Base-by-base conservation (phyloP, 2,329 filamentous ascomycete genomes). In the Gliomastix tumulicola region DNA sequence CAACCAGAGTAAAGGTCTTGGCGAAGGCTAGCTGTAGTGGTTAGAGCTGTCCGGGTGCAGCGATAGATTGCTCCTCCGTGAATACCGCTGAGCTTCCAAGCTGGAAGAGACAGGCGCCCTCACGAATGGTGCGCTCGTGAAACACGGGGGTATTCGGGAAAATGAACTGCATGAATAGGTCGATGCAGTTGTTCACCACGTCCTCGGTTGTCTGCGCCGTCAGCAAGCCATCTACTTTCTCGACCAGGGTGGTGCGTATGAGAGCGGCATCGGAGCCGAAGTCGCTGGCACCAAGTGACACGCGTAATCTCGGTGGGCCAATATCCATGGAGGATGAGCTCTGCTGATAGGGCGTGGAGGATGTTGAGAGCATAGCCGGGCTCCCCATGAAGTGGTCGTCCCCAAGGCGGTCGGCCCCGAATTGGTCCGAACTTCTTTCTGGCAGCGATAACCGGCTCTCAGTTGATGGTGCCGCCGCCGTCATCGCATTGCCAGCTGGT, bases 151-250 rank as follows among this genome's bases (percentile, higher is more conserved):
- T 34, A 31, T 36, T 36, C 11, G 40, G 40, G 21, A 39, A 42
- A 8, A 39, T 31, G 34, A 33, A 39, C 30, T 35, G 36, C 19
- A 42, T 30, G 22, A 38, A 42, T 8, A 39, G 18, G 20, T 42
- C 36, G 37, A 42, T 34, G 30, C 40, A 39, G 17, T 35, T 13
- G 15, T 34, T 19, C 6, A 25, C 36, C 9, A 38, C 21, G 11
- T 38, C 21, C n/a, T 18, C 17, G 28, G 27, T 35, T 17, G 20
- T 23, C 18, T 22, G 25, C 12, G 19, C 28, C 13, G 28, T 28
- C 8, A 30, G 23, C 17, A 36, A 19, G 13, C 35, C 30, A 17
- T 30, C 23, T n/a, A 21, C 27, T 19, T 21, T 22, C 8, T 36
- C 35, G 9, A 31, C 25, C 9, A 36, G 28, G 11, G 16, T 31